Evolutionary conservation across 371 early-diverging fungal genomes (phyloP), one percentile per base, ranked within the genome.

Genomic region (Mucor sp.): DNA sequence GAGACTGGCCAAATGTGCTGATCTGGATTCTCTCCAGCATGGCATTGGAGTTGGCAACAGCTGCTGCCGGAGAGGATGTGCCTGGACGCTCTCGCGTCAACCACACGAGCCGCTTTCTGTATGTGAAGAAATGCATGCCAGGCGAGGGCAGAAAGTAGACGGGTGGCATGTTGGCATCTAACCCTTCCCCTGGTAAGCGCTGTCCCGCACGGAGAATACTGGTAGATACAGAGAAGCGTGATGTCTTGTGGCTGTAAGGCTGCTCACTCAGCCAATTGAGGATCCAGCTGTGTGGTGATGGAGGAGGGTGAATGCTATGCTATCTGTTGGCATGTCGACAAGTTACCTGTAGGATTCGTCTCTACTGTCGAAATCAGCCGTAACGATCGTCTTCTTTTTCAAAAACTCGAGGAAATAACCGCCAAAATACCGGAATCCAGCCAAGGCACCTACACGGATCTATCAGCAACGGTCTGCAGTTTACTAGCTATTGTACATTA

Each of bases 81-180:
- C 80, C 69, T 57, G 83, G 75, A 50, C 81, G 79, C 65, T 73
- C 81, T 59, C 82, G 74, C 33, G 63, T 68, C 39, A 90, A 71
- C 89, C 89, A 87, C 4, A 91, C 56, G 39, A 89, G 50, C 6
- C 88, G 78, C 23, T 79, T 80, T 43, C 76, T 76, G 74, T 83
- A 88, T 66, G 76, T 85, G 60, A 90, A 87, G 28, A 89, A 73
- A 65, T 89, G 90, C 37, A 84, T 72, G 14, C 87, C 89, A 23
- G 86, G 85, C 2, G 91, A 82, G 1, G 91, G 90, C 39, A 90
- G 69, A 66, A 88, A 90, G 63, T 87, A 88, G 4, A 87, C 79
- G 2, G 85, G 80, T 3, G 87, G 81, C 8, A 83, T 43, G 27
- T 74, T 62, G 1, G 84, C 75, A 68, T 85, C 83, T 19, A 80